Conservation (phyloP, 2,329 filamentous ascomycete genomes). For the Pseudogymnoascus sp. region DNA sequence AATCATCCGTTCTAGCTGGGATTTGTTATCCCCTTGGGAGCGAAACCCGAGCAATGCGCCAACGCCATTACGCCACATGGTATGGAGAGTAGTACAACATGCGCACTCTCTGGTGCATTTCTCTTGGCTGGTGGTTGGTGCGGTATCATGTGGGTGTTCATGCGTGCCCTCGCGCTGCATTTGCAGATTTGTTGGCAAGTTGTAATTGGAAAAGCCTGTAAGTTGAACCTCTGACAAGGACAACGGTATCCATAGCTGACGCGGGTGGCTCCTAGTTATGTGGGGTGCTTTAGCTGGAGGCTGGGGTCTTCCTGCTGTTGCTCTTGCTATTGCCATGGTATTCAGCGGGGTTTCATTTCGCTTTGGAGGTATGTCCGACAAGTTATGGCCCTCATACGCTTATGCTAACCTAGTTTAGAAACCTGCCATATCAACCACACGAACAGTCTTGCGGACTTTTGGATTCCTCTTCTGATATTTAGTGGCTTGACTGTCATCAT, state of each 20-base stretch:
- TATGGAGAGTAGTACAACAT: conserved; percentile 74
- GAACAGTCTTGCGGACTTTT: conserved; percentile 76
- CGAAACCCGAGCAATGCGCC: conserved; percentile 72
- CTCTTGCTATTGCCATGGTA: conserved; percentile 67
- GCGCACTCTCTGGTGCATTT: conserved; percentile 81
- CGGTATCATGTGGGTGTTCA: conserved; percentile 82
- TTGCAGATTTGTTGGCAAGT: conserved; percentile 98
- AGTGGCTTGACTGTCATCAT: conserved; percentile 67
- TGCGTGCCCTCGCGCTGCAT: conserved; percentile 84
- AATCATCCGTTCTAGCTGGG: conserved; percentile 53
- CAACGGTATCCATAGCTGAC: neutral
- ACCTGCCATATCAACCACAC: conserved; percentile 90
- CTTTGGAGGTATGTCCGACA: conserved; percentile 58
- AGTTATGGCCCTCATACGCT: neutral
- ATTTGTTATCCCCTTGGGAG: conserved; percentile 80
- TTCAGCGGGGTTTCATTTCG: conserved; percentile 91
- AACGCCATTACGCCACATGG: conserved; percentile 89
- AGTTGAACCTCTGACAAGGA: neutral
- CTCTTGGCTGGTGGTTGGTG: conserved; percentile 79
- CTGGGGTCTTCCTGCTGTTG: conserved; percentile 74
- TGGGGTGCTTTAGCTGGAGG: conserved; percentile 71
- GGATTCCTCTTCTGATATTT: conserved; percentile 80
- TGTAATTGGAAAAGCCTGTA: conserved; percentile 67
- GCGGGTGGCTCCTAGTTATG: conserved; percentile 49
- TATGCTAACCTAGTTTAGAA: conserved; percentile 76